A percentile compares a stretch with the other conserved stretches of the same genome.
Evolutionary conservation across 805 yeast genomes (phyloP).

Genomic region (Metschnikowia orientalis): DNA sequence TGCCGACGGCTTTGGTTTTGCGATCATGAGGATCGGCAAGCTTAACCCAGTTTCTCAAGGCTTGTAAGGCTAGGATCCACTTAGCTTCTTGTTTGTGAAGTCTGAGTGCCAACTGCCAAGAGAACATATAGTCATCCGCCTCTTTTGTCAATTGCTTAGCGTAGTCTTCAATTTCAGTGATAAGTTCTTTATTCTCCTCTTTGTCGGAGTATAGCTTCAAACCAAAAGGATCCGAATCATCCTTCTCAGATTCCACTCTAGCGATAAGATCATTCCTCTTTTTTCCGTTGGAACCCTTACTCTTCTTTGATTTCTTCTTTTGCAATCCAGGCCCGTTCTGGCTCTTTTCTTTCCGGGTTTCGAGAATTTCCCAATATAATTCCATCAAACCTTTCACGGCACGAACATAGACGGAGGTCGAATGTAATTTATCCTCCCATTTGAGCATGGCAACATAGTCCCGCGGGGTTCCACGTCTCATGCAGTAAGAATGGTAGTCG

Average conservation of each 20-base stretch:
- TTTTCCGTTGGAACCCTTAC: conserved; percentile 46
- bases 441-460: conserved; percentile 69
- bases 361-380: conserved; percentile 45
- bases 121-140: conserved; percentile 35
- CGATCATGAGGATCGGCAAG: conserved; percentile 25
- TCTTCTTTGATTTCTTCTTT: conserved; percentile 55
- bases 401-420: conserved; percentile 68
- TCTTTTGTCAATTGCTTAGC: conserved; percentile 40
- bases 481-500: conserved; percentile 91
- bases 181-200: conserved; percentile 26
- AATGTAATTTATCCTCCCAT: conserved; percentile 78
- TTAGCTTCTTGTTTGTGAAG: conserved; percentile 40
- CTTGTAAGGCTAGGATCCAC: conserved; percentile 43
- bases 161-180: conserved; percentile 41
- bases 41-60: conserved; percentile 40
- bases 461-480: conserved; percentile 86
- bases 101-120: conserved; percentile 43
- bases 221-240: conserved; percentile 62
- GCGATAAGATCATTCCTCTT: conserved; percentile 52
- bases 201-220: conserved; percentile 33
- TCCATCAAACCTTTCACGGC: conserved; percentile 62
- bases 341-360: conserved; percentile 21
- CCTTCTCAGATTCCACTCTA: conserved; percentile 39
- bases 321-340: conserved; percentile 16
- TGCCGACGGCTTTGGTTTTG: conserved; percentile 21